phyloP scores from a whole-genome alignment of 192 early-diverging fungal genomes.

The Helicostylum pulchrum region DNA sequence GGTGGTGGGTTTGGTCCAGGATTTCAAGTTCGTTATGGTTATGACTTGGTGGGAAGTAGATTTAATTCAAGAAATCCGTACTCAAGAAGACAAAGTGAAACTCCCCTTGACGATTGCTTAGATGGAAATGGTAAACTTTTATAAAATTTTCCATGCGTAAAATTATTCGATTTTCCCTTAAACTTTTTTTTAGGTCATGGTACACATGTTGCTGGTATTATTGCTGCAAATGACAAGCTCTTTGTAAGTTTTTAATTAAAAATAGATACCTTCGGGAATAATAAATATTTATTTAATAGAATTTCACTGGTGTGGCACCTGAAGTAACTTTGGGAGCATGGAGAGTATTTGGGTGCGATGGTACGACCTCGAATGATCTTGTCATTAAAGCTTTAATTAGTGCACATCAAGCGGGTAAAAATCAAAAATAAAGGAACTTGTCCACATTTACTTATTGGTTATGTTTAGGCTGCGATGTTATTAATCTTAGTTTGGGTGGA shows the following conservation, averaged over 20 bases:
- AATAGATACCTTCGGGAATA: not conserved
- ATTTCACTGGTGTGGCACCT: constrained; percentile 67
- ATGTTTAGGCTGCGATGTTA: constrained; percentile 62
- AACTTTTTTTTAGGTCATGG: constrained; percentile 51
- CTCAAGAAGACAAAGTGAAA: constrained; percentile 21
- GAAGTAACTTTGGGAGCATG: constrained; percentile 71
- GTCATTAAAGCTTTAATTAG: constrained; percentile 73
- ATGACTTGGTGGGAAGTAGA: constrained; percentile 63
- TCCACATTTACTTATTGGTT: not conserved
- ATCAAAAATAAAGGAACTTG: not conserved
- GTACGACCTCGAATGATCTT: constrained; percentile 63
- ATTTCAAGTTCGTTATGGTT: constrained; percentile 56
- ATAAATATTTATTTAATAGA: constrained; percentile 13
- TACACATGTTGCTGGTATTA: constrained; percentile 65
- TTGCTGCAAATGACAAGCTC: constrained; percentile 44
- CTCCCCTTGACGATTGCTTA: constrained; percentile 52
- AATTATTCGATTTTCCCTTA: not conserved
- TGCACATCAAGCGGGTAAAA: constrained; percentile 57
- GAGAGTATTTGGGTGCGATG: constrained; percentile 80
- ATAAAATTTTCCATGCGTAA: not conserved
- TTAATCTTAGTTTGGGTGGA: constrained; percentile 83
- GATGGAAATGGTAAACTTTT: constrained; percentile 5
- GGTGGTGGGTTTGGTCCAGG: constrained; percentile 62
- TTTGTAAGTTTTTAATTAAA: constrained; percentile 22
- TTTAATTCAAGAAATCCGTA: constrained; percentile 27